Base-by-base conservation (phyloP, 2,329 filamentous ascomycete species). In the Scorias spongiosa region DNA sequence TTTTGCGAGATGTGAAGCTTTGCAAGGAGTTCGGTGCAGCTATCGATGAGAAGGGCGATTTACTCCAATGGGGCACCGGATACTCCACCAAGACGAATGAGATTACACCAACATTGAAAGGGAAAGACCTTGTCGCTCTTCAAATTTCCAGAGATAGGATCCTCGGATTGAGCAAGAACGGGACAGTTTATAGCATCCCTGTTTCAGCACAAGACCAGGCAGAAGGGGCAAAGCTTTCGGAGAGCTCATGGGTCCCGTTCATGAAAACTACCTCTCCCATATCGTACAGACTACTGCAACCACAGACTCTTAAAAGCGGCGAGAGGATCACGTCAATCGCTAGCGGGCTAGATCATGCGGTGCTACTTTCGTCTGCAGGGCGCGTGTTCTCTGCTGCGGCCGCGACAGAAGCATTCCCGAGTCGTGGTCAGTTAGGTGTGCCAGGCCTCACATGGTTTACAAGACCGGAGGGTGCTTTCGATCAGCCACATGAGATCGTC, bases 361-460 rank as follows among this genome's bases (percentile, higher is more conserved):
- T 96, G 0, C 71, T 98, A 41, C 71, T 95, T 47, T 95, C 89
- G 0, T 86, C 78, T 40, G 76, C 75, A 42, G 91, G 91, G 1
- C 83, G 89, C 36, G 74, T 96, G 29, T 96, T 93, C 63, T 84
- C 88, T 2, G 80, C 84, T n/a, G 89, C 85, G 2, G 80, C 86
- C 2, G 86, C 83, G 48, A 79, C 79, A 14, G 75, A 82, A 45
- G 72, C 78, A 42, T 96, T 83, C 58, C 91, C 91, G 1, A 74
- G 75, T 2, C 80, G 76, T 57, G 91, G 91, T 5, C 88, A 98
- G 63, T 74, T 96, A 41, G 91, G 91, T 40, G 70, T 96, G 18
- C 81, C 86, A 0, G 87, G 85, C 1, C 65, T 96, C 39, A 82
- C 74, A 11, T 96, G 85, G 84, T 66, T 71, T 1, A 87, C 79